phyloP scores from a whole-genome alignment of 768 basidiomycete genomes.

The Phylloporus arenicola region DNA sequence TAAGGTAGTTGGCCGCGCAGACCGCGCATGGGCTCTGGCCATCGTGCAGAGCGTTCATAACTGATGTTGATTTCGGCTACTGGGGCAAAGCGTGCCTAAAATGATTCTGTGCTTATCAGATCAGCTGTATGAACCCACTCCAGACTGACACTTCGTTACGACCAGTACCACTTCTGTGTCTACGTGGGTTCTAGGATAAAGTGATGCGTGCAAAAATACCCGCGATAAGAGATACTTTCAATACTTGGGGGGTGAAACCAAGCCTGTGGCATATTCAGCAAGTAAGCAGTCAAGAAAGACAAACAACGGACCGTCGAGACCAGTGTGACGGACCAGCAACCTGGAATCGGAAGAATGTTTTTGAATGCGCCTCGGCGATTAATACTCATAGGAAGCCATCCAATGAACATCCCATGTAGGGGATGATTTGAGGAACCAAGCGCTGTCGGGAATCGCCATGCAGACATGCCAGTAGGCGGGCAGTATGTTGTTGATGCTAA shows the following conservation, averaged over 20 bases:
- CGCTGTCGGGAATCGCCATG: neutral
- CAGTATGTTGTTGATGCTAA: conserved; percentile 11
- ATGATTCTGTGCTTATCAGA: neutral
- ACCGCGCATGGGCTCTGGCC: conserved; percentile 61
- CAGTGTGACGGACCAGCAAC: neutral
- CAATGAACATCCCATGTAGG: neutral
- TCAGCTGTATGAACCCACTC: neutral
- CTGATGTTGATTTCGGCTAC: neutral
- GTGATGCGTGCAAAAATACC: neutral
- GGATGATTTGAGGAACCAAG: neutral
- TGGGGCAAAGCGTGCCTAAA: neutral
- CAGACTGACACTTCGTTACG: neutral
- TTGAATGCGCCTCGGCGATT: neutral
- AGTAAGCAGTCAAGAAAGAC: neutral
- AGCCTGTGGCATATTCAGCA: conserved; percentile 3
- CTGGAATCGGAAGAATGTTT: neutral
- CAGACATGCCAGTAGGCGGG: conserved; percentile 12
- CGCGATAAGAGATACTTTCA: neutral
- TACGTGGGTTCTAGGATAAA: neutral
- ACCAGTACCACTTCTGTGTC: neutral
- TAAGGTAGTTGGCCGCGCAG: conserved; percentile 40
- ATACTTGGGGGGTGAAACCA: neutral
- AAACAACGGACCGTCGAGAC: neutral
- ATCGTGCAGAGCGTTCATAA: conserved; percentile 37
- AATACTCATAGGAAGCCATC: neutral